Conservation (phyloP, 176 grass and related monocot species). For the Poa annua region DNA sequence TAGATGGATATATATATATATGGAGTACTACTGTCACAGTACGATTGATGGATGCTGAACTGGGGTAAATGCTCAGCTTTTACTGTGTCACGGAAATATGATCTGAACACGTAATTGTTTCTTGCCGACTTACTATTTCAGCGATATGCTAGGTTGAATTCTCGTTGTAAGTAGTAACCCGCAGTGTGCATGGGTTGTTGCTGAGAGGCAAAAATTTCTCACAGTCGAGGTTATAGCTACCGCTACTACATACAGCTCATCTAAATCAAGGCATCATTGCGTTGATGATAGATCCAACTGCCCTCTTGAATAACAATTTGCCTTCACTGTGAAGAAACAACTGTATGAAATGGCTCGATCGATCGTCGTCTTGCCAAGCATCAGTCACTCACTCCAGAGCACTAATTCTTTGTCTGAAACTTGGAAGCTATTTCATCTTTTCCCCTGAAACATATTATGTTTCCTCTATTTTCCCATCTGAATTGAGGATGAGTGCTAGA, state of each 20-base stretch:
- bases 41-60: neutral
- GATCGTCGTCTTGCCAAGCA: neutral
- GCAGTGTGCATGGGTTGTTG: constrained; percentile 16
- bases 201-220: neutral
- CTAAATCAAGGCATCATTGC: constrained; percentile 41
- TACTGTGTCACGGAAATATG: neutral
- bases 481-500: neutral
- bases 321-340: neutral
- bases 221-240: constrained; percentile 22
- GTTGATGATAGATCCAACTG: constrained; percentile 37
- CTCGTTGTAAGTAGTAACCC: no score
- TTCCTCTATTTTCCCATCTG: neutral
- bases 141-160: no score
- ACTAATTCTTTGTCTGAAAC: neutral
- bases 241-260: constrained; percentile 34
- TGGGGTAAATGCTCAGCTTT: neutral
- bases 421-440: neutral
- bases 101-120: neutral
- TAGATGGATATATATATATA: neutral
- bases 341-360: neutral
- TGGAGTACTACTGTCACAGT: neutral
- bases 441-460: neutral
- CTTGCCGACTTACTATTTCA: no score
- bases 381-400: neutral
- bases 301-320: constrained; percentile 43